Percentiles rank a stretch among this genome's conserved stretches.
Conservation (phyloP, 306 rosid genomes). For the Spatholobus suberectus region DNA sequence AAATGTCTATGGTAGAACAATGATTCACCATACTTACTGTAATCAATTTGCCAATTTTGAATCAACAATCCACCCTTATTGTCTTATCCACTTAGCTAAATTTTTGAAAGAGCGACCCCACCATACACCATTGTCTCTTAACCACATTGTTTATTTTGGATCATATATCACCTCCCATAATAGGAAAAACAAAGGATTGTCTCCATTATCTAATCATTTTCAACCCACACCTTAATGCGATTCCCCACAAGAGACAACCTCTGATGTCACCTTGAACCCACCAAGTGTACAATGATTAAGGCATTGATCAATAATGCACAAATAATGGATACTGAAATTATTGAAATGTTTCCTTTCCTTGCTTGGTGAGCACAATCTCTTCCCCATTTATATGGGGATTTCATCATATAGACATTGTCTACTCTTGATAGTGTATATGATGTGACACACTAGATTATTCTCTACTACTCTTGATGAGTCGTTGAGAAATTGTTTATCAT, state of each 20-base stretch:
- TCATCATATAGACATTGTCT: neutral
- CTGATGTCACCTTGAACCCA: neutral
- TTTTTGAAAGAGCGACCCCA: neutral
- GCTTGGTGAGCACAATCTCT: neutral
- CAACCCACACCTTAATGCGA: neutral
- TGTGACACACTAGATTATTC: neutral
- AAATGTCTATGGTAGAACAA: neutral
- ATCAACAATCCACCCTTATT: neutral
- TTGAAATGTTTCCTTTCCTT: neutral
- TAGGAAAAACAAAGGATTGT: neutral
- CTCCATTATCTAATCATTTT: neutral
- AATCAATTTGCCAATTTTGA: neutral
- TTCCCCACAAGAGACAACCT: slow-evolving; percentile 8
- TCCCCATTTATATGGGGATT: neutral
- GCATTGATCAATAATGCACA: neutral
- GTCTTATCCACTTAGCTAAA: neutral
- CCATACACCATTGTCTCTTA: neutral
- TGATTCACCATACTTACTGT: neutral
- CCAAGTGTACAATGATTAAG: slow-evolving; percentile 7
- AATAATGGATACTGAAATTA: neutral
- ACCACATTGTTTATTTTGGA: slow-evolving; percentile 6
- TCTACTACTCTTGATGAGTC: neutral
- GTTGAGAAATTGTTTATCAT: neutral
- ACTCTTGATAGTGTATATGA: neutral
- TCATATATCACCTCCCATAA: neutral